A percentile compares a stretch with the other conserved stretches of the same genome.
Conservation (phyloP, 345 rosid genomes). For the Nasturtium officinale region DNA sequence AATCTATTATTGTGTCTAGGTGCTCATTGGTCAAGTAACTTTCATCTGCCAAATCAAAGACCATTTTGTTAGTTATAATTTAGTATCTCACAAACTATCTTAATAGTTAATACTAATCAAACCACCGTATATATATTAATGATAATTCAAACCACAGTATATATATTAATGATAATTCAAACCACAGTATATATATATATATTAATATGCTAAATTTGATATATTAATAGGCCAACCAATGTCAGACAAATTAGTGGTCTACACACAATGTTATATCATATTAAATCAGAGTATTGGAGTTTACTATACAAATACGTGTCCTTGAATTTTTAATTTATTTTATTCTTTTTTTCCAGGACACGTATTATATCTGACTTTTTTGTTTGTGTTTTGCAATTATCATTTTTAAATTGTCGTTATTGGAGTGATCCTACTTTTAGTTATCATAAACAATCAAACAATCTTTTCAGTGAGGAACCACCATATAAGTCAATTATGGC, state of each 20-base stretch:
- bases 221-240: not conserved
- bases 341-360: no score
- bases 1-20: conserved; percentile 50
- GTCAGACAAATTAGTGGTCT: not conserved
- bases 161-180: no score
- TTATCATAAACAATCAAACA: not conserved
- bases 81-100: not conserved
- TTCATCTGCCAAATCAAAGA: conserved; percentile 42
- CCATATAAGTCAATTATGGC: not conserved
- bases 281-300: not conserved
- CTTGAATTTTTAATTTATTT: not conserved
- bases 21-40: conserved; percentile 54
- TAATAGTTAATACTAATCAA: not conserved
- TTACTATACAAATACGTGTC: not conserved
- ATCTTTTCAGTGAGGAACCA: not conserved
- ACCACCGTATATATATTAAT: not conserved
- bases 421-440: not conserved
- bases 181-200: no score
- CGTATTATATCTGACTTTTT: not conserved
- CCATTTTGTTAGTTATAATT: not conserved
- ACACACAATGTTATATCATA: not conserved
- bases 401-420: not conserved
- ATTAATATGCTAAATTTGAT: no score
- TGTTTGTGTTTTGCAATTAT: not conserved
- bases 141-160: no score